These are phyloP conservation scores for Schoenoplectus tabernaemontani DNA, from an alignment of 202 grass and related monocot genomes.

Conservation along the genomic window DNA sequence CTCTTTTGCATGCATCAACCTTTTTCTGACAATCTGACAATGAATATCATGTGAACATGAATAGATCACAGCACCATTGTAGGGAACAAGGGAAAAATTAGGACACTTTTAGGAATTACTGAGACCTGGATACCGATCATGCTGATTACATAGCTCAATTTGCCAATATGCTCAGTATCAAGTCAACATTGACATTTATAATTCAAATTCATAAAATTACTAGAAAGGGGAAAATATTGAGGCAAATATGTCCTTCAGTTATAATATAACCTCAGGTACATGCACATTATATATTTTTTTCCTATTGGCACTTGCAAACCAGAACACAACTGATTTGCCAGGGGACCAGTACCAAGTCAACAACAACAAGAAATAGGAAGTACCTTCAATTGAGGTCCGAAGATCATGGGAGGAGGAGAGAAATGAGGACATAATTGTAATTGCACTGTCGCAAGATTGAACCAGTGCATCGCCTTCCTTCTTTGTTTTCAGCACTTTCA, in stretches of 20 bases:
- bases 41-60: conserved; percentile 11
- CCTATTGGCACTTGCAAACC: too few relatives aligned
- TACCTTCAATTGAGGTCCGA: conserved; percentile 30
- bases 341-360: too few relatives aligned
- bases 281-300: background rate
- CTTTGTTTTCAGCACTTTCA: conserved; percentile 28
- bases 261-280: background rate
- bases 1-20: conserved; percentile 36
- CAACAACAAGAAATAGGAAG: background rate
- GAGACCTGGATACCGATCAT: background rate
- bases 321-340: too few relatives aligned
- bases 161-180: background rate
- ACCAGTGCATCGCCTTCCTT: conserved; percentile 31
- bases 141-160: background rate
- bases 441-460: conserved; percentile 23
- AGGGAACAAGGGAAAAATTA: background rate
- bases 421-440: conserved; percentile 44
- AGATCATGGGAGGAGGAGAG: conserved; percentile 33
- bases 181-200: background rate
- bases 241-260: background rate
- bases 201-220: background rate
- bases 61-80: background rate
- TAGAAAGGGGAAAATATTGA: background rate
- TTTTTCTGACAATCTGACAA: conserved; percentile 53
- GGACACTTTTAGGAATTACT: background rate